Base-by-base conservation (phyloP, 805 yeast genomes). In the Debaryomyces castellii region DNA sequence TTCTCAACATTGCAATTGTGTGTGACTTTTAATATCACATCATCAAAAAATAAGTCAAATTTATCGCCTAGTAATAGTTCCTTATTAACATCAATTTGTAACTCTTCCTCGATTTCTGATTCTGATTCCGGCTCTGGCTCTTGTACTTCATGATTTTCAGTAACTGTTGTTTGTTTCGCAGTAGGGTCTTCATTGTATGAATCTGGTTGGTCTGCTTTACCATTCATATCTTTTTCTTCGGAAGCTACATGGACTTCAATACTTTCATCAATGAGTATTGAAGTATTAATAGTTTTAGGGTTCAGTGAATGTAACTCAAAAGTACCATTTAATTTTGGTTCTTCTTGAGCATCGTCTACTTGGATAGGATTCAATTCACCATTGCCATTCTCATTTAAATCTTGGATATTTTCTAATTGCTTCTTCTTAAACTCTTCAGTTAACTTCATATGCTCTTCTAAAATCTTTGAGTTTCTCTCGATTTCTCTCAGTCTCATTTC, bases 401-500 rank as follows among this genome's bases (percentile, higher is more conserved):
- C 38, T 10, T 39, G 39, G 12, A 45, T 40, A 34, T 40, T 40
- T 17, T 45, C 41, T 11, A 28, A 22, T 32, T 48, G 45, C 23
- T 44, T 40, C 47, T 53, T 51, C 41, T 51, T 51, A 25, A 62
- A 54, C 41, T 64, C 65, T 11, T 58, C 57, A 45, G 61, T 49
- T 40, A 66, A 50, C 48, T 54, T 52, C 44, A 54, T 53, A 58
- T 68, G 67, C 44, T 71, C 66, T 54, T 66, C 58, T 61, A 73
- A 49, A 40, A 67, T 74, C 49, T 71, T 69, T 14, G 66, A 65
- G 52, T 79, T 82, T 53, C 83, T 78, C 36, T 66, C 64, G 24
- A 75, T 59, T 56, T 89, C 96, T 50, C 97, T 75, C 41, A 69
- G 72, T 47, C 85, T 76, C 59, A 91, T 72, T 16, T 81, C 85